A percentile compares a stretch with the other conserved stretches of the same genome.
Evolutionary conservation across 805 yeast species (phyloP).

Genomic region (Barnettozyma wickerhamii): DNA sequence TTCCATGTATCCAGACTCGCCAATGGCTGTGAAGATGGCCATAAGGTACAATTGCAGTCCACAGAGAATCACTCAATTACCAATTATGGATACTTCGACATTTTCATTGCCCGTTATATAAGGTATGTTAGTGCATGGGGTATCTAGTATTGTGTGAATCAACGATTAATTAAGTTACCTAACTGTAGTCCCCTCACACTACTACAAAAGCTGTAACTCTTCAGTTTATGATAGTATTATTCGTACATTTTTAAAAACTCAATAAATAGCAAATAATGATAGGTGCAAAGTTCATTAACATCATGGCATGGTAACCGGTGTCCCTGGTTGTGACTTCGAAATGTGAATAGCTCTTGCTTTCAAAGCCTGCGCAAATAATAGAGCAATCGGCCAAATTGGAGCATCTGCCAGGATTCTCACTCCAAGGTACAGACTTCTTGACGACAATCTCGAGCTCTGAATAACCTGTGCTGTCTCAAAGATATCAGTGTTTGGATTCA

Average conservation of each 20-base stretch:
- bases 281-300: background rate
- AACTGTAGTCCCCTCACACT: no score
- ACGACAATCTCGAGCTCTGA: constrained; percentile 45
- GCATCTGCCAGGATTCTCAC: constrained; percentile 78
- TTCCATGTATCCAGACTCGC: no score
- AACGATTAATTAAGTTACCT: no score
- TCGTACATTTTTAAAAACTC: no score
- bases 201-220: background rate
- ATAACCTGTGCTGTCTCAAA: constrained; percentile 44
- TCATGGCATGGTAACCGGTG: constrained; percentile 14
- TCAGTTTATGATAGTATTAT: no score
- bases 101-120: no score
- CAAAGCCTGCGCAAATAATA: constrained; percentile 75
- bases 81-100: no score
- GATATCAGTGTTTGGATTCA: constrained; percentile 40
- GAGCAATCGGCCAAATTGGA: constrained; percentile 81
- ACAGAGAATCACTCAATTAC: no score
- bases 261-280: background rate
- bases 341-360: constrained; percentile 54
- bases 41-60: no score
- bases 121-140: no score
- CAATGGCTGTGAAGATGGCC: no score
- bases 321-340: constrained; percentile 22
- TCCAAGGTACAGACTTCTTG: constrained; percentile 61
- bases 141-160: no score